Base-by-base conservation (phyloP, 2,329 filamentous ascomycete genomes). In the Sporothrix sp. region DNA sequence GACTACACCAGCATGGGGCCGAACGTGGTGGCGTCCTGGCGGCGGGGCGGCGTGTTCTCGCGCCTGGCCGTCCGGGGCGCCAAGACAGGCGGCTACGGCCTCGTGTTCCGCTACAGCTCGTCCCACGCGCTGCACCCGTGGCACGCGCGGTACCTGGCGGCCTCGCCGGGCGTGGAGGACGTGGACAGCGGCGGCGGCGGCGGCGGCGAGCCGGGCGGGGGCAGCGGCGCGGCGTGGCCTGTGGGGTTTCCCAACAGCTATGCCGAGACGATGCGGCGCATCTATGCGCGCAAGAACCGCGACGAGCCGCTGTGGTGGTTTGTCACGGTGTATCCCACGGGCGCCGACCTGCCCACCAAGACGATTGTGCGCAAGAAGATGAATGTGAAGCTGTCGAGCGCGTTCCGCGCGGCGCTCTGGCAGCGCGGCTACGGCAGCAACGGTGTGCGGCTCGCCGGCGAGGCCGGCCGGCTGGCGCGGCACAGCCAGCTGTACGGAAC, bases 111-210 rank as follows among this genome's bases (percentile, higher is more conserved):
- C 27, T 37, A 35, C 47, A 40, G 35, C 25, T 1, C 16, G 20
- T 33, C 49, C 16, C 65, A 67, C 52, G 60, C 59, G 45, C 47
- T 68, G 37, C 52, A 59, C 18, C 39, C 44, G 5, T 53, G 49
- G 35, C 56, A 57, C 36, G 55, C 60, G 57, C 60, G 56, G 33
- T 65, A 61, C 51, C 56, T 68, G 36, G 62, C 61, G 32, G 39
- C 33, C 18, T 33, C 37, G n/a, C 30, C 35, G n/a, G 49, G 54
- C 48, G 21, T 53, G 14, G 51, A 45, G 18, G 35, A 49, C 28
- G 5, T 43, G 9, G 60, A 63, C 4, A 32, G 27, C n/a, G 30
- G 6, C 40, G 10, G n/a, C n/a, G 28, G 13, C 33, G 33, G 16
- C 13, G 18, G 25, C 25, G 39, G 44, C n/a, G 2, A 9, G 27